These are phyloP conservation scores for Xylaria sp. DNA, from an alignment of 2,329 filamentous ascomycete species.

Conservation along the genomic window DNA sequence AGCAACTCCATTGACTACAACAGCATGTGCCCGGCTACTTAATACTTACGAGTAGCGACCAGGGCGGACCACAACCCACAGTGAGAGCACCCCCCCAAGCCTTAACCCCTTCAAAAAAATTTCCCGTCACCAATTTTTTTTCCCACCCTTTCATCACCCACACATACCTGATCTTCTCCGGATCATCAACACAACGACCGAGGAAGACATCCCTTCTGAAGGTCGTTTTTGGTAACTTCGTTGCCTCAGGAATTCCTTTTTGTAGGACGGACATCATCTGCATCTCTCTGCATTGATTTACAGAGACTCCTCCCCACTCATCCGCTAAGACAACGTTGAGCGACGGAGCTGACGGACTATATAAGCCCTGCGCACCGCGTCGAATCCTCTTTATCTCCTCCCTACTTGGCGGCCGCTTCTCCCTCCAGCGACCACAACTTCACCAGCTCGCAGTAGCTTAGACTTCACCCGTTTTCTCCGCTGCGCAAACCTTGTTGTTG, in stretches of 20 bases:
- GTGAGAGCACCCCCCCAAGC: constrained; percentile 22
- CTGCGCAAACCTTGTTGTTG: constrained; percentile 27
- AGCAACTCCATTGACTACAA: neutral
- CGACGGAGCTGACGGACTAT: constrained; percentile 38
- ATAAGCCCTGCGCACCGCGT: constrained; percentile 40
- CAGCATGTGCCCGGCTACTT: neutral
- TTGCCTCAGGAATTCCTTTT: constrained; percentile 36
- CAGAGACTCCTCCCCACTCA: constrained; percentile 45
- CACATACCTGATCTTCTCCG: constrained; percentile 43
- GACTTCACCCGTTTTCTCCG: constrained; percentile 11
- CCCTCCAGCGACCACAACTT: constrained; percentile 16
- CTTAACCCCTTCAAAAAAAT: constrained; percentile 48
- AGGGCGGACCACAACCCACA: constrained; percentile 26
- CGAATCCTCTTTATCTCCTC: constrained; percentile 27
- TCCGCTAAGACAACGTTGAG: constrained; percentile 41
- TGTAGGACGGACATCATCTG: constrained; percentile 44
- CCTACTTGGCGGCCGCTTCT: constrained; percentile 23
- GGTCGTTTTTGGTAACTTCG: constrained; percentile 42
- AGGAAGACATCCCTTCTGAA: constrained; percentile 43
- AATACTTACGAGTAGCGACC: constrained; percentile 4
- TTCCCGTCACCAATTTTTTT: constrained; percentile 47
- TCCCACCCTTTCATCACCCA: constrained; percentile 41
- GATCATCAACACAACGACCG: constrained; percentile 47
- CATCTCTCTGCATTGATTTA: constrained; percentile 48
- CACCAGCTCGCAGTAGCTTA: constrained; percentile 31